Conservation (phyloP, 345 rosid genomes). For the Lepidium sativum region DNA sequence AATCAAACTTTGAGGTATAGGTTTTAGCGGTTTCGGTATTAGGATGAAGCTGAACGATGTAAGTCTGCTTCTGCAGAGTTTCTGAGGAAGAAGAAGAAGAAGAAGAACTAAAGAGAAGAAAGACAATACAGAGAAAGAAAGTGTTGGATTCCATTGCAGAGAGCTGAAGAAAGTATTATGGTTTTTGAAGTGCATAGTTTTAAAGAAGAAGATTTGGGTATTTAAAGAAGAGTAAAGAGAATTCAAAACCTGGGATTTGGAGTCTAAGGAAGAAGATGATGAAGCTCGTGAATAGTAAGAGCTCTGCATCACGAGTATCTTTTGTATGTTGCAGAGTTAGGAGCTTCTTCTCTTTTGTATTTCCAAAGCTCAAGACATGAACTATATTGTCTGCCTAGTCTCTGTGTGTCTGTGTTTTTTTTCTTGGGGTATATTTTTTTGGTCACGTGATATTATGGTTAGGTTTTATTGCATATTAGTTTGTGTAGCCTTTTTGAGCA, state of each 20-base stretch:
- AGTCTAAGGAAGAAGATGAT: constrained; percentile 34
- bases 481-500: neutral
- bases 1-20: constrained; percentile 42
- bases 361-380: constrained; percentile 19
- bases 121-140: constrained; percentile 14
- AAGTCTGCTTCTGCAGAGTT: constrained; percentile 40
- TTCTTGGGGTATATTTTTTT: neutral
- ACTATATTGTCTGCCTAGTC: constrained; percentile 5
- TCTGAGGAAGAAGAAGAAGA: constrained; percentile 17
- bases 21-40: constrained; percentile 29
- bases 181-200: constrained; percentile 34
- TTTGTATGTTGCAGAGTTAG: constrained; percentile 39
- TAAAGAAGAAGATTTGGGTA: constrained; percentile 33
- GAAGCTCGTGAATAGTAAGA: constrained; percentile 89
- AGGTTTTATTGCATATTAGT: constrained; percentile 34
- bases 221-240: constrained; percentile 49
- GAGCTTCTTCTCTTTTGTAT: constrained; percentile 14
- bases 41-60: constrained; percentile 83
- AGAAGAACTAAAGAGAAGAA: constrained; percentile 28
- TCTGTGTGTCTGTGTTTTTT: constrained; percentile 5
- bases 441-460: constrained; percentile 55
- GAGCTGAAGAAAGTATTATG: constrained; percentile 1
- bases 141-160: constrained; percentile 33
- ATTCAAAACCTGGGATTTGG: constrained; percentile 29
- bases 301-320: constrained; percentile 96